Conservation (phyloP, 2,329 filamentous ascomycete species). For the Annulohypoxylon truncatum region DNA sequence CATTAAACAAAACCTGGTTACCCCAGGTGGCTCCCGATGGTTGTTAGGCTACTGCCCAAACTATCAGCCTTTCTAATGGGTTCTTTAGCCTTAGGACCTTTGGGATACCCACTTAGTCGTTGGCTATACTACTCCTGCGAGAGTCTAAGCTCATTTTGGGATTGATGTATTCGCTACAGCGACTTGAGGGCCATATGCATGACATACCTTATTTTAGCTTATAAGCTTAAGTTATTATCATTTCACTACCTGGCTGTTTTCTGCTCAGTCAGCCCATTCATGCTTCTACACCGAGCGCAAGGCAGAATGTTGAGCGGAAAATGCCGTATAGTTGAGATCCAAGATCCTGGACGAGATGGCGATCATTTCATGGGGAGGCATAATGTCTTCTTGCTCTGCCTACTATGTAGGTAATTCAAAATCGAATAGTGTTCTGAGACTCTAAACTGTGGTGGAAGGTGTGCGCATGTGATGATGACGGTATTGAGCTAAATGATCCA, state of each 20-base stretch:
- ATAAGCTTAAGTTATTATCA: constrained; percentile 19
- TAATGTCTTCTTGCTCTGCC: not conserved
- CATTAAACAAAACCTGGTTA: constrained; percentile 1
- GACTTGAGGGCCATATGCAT: constrained; percentile 19
- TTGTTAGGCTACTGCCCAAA: constrained; percentile 14
- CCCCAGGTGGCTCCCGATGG: constrained; percentile 16
- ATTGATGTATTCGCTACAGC: constrained; percentile 13
- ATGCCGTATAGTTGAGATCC: not conserved
- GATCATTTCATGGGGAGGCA: not conserved
- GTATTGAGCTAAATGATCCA: constrained; percentile 17
- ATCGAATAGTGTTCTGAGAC: not conserved
- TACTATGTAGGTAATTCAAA: not conserved
- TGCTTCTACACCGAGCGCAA: constrained; percentile 7
- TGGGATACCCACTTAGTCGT: constrained; percentile 28
- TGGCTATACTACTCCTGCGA: constrained; percentile 1
- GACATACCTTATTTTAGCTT: constrained; percentile 25
- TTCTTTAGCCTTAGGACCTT: constrained; percentile 6
- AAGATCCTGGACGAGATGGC: not conserved
- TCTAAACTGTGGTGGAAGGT: not conserved
- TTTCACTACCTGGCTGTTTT: constrained; percentile 4
- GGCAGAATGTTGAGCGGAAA: not conserved
- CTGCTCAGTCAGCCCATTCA: constrained; percentile 1
- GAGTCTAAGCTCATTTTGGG: constrained; percentile 24
- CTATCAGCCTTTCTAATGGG: constrained; percentile 19
- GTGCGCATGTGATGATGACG: constrained; percentile 6